A percentile compares a stretch with the other conserved stretches of the same genome.
Evolutionary conservation across 169 alveolate genomes (phyloP).

Genomic region (Plasmodium gaboni): DNA sequence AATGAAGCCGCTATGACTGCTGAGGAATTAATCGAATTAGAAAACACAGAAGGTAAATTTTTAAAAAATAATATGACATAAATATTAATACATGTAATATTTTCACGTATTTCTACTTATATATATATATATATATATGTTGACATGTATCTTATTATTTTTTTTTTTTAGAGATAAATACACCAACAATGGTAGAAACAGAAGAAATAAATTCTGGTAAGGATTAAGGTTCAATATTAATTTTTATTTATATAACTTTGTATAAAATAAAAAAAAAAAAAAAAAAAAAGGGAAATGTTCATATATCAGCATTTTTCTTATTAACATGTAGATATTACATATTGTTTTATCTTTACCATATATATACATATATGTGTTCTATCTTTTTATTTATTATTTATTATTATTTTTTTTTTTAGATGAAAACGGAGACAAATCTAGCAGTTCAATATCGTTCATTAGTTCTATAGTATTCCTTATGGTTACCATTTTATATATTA

Average conservation of each 20-base stretch:
- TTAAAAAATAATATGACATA: not conserved
- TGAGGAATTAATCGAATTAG: slow-evolving; percentile 32
- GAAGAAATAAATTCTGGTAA: slow-evolving; percentile 37
- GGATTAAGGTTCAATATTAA: slow-evolving; percentile 1
- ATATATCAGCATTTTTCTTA: not conserved
- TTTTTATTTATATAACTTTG: not conserved
- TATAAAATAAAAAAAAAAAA: too few species aligned
- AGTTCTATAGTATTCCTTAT: slow-evolving; percentile 27
- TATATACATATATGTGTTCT: not conserved
- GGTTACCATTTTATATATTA: slow-evolving; percentile 12
- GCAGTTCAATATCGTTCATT: slow-evolving; percentile 23
- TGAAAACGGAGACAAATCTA: slow-evolving; percentile 24
- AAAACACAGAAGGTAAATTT: slow-evolving; percentile 26
- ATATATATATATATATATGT: not conserved
- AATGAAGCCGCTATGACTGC: slow-evolving; percentile 4
- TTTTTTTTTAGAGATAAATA: not conserved
- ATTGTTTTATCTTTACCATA: not conserved
- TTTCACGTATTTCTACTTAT: not conserved
- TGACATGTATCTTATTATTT: not conserved
- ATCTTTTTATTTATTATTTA: not conserved
- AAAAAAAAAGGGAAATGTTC: too few species aligned
- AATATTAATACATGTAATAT: not conserved
- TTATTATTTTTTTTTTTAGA: slow-evolving; percentile 32
- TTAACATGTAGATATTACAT: not conserved
- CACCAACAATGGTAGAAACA: slow-evolving; percentile 38